Conservation (phyloP, 2,329 filamentous ascomycete species). For the Sporothrix sp. region DNA sequence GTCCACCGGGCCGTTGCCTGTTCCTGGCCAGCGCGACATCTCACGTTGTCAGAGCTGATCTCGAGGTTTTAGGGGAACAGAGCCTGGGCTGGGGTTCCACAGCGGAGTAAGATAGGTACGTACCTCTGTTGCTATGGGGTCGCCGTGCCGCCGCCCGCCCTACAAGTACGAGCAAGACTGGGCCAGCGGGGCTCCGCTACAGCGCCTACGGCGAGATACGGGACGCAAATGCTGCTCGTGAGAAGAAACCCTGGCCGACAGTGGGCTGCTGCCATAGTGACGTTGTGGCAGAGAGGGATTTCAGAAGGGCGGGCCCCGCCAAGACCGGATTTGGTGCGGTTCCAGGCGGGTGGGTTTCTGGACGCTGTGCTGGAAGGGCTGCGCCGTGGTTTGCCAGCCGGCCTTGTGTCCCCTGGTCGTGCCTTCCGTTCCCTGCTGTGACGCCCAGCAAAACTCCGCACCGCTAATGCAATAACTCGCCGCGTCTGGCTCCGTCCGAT, state of each 20-base stretch:
- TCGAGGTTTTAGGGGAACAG: background rate
- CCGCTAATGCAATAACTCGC: background rate
- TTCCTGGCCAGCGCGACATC: slow-evolving; percentile 2
- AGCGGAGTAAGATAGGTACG: background rate
- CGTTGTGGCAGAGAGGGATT: background rate
- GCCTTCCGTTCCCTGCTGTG: background rate
- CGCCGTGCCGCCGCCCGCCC: slow-evolving; percentile 10
- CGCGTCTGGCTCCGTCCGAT: background rate
- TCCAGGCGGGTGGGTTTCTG: background rate
- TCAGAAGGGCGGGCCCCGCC: background rate
- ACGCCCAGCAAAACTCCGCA: background rate
- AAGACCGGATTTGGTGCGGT: background rate
- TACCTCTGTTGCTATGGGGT: slow-evolving; percentile 13
- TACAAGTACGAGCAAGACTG: background rate
- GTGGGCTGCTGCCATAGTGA: background rate
- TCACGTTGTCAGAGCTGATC: background rate
- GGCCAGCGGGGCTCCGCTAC: slow-evolving; percentile 2
- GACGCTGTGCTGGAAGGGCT: background rate
- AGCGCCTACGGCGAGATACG: slow-evolving; percentile 8
- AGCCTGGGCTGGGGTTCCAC: background rate
- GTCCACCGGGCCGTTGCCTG: background rate
- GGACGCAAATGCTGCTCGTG: background rate
- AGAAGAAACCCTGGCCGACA: too few species aligned
- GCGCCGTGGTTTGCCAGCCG: background rate
- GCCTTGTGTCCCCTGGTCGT: background rate